These are phyloP conservation scores for Lichtheimia hyalospora DNA, from an alignment of 371 early-diverging fungal species.

Conservation along the genomic window DNA sequence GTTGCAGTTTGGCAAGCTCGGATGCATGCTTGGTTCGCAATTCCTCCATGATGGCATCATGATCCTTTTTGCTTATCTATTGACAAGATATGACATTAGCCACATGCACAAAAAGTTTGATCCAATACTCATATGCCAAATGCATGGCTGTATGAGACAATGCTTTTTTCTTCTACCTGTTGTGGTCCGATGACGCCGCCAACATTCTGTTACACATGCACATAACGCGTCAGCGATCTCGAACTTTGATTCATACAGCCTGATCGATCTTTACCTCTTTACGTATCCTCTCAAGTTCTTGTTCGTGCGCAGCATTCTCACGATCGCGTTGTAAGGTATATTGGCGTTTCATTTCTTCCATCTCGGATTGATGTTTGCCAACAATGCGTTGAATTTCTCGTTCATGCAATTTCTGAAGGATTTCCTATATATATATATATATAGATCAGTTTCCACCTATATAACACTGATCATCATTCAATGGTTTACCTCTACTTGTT, in stretches of 20 bases:
- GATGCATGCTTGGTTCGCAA: neutral
- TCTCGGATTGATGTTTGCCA: constrained; percentile 16
- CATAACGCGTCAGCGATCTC: neutral
- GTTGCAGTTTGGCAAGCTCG: neutral
- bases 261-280: neutral
- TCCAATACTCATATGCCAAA: neutral
- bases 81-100: neutral
- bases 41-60: constrained; percentile 6
- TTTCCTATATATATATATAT: constrained; percentile 4
- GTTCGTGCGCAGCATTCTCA: constrained; percentile 8
- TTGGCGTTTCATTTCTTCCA: constrained; percentile 20
- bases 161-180: neutral
- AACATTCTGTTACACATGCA: neutral
- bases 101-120: neutral
- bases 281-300: neutral
- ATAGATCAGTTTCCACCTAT: no score
- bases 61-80: neutral
- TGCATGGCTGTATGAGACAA: neutral
- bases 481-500: constrained; percentile 29
- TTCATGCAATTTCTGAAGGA: constrained; percentile 22
- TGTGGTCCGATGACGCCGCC: neutral
- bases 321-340: constrained; percentile 10
- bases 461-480: neutral
- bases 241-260: neutral
- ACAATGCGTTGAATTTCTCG: constrained; percentile 13